Base-by-base conservation (phyloP, 2,329 filamentous ascomycete species). In the Neoarthrinium moseri region DNA sequence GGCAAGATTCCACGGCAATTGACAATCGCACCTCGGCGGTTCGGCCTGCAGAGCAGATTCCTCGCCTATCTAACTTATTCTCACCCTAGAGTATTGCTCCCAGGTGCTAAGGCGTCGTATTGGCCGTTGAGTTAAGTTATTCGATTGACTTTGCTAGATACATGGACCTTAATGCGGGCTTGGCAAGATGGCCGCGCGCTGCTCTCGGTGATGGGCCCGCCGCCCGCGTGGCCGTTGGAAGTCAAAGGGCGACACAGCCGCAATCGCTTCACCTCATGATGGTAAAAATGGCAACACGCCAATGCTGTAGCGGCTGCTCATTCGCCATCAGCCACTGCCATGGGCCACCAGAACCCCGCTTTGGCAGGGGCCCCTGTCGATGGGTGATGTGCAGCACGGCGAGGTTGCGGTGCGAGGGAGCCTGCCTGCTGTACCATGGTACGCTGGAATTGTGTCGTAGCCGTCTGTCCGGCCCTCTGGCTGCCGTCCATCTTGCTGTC, bases 261-360 rank as follows among this genome's bases (percentile, higher is more conserved):
- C 20, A 23, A n/a, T 20, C 20, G 20, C 20, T 20, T 37, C 12
- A 4, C 6, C 7, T 23, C 17, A 13, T 37, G 35, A 8, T 20
- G 35, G n/a, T 37, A 37, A 37, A 37, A 37, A 37, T 37, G 35
- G 35, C 35, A 37, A 37, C 35, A 37, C 13, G 12, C 22, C 12
- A n/a, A 37, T 5, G 17, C 10, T 22, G 13, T 6, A 22, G 20
- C 18, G 35, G 10, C 13, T 5, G 6, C 18, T 37, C 15, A 40
- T 40, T 40, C 37, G 37, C 23, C 22, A 23, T 21, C 22, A 27
- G 37, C 22, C 37, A 40, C 20, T 27, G 21, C 32, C 23, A 23
- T 13, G 22, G 18, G 35, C 15, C 15, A 37, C 18, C 6, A 15
- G n/a, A 5, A 22, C 35, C 35, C 35, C 35, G 35, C 35, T 37